Base-by-base conservation (phyloP, 306 rosid species). In the Ceratonia siliqua region DNA sequence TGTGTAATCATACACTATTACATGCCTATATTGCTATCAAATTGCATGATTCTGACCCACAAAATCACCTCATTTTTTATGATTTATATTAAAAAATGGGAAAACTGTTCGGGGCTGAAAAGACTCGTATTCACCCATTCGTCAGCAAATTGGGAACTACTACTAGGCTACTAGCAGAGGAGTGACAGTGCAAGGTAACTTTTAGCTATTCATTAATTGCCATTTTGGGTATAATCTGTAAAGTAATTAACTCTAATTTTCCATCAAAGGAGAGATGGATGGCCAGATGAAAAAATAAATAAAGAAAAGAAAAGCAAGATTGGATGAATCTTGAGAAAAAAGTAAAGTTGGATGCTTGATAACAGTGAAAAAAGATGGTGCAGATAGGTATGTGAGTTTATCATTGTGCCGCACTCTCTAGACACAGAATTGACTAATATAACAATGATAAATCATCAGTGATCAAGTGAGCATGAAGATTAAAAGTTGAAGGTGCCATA, bases 401-500 rank as follows among this genome's bases (percentile, higher is more conserved):
- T 84, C 68, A 83, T 83, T 89, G 83, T 48, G 71, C 76, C 36
- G 72, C 73, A 73, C 80, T 57, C 73, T 21, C 76, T 58, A 45
- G 77, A 82, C 49, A 82, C 76, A 50, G 76, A 75, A 68, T 74
- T 69, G 32, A 79, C 73, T 73, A 55, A 70, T 69, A 77, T 22
- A 68, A 72, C 78, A 76, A 80, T 84, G 57, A 79, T 77, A 61
- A 55, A 77, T 57, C 68, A 78, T 57, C 62, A 78, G 56, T 82
- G 74, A 82, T 76, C 58, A 72, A 72, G 75, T 64, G 83, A 82
- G 82, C 85, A 79, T 64, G 84, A 43, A 66, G 72, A 76, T 76
- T 78, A 70, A 72, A 78, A 68, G 77, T 78, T 68, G 67, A 77
- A 77, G 82, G 43, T 73, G 67, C 59, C 84, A 81, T 78, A 57